phyloP scores from a whole-genome alignment of 2,329 filamentous ascomycete species.

The Sclerotinia trifoliorum region DNA sequence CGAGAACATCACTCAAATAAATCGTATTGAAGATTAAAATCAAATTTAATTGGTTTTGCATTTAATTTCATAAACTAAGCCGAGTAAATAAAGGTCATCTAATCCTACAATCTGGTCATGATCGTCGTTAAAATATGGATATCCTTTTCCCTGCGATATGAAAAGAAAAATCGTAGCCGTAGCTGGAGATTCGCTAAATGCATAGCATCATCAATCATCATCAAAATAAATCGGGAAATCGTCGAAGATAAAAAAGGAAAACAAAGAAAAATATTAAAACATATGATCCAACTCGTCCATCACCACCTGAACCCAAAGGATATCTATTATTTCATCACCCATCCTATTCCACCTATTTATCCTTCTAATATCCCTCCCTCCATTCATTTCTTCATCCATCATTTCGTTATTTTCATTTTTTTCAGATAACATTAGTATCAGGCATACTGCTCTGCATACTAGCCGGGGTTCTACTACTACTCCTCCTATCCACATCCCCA shows the following conservation, averaged over 20 bases:
- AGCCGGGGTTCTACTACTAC: constrained; percentile 28
- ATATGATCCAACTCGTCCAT: constrained; percentile 7
- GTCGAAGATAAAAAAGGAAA: background rate
- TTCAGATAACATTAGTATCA: constrained; percentile 34
- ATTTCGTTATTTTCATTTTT: background rate
- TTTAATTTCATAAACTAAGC: constrained; percentile 12
- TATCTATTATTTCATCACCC: constrained; percentile 7
- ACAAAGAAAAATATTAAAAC: background rate
- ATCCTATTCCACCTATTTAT: background rate
- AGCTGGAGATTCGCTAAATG: constrained; percentile 1
- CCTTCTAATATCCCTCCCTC: background rate
- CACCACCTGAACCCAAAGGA: constrained; percentile 10
- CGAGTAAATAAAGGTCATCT: constrained; percentile 8
- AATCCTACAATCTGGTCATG: constrained; percentile 16
- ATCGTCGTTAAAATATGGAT: constrained; percentile 21
- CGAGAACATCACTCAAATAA: background rate
- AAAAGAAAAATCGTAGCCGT: background rate
- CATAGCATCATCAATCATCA: constrained; percentile 17
- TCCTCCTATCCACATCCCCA: constrained; percentile 25
- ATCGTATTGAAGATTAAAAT: background rate
- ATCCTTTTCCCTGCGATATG: background rate
- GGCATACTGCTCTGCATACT: constrained; percentile 41
- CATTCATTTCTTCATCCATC: constrained; percentile 6
- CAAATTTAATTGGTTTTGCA: background rate
- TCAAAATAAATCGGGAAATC: constrained; percentile 9